phyloP scores from a whole-genome alignment of 148 eudicot genomes.

The Gaultheria prostrata region DNA sequence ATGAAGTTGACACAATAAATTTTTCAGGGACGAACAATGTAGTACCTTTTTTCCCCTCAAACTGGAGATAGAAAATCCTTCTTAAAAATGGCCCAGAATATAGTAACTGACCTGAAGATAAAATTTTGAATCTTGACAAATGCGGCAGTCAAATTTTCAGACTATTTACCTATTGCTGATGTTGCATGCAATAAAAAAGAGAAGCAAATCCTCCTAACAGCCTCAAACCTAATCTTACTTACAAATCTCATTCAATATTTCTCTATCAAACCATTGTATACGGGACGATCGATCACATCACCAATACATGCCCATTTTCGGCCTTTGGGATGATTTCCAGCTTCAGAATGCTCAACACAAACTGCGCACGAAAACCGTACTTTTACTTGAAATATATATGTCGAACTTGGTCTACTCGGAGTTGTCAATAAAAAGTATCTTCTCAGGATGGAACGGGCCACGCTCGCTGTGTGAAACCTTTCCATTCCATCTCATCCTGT shows the following conservation, averaged over 20 bases:
- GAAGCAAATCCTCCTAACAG: background rate
- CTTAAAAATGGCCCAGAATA: background rate
- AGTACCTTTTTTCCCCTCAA: background rate
- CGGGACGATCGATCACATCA: background rate
- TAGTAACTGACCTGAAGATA: background rate
- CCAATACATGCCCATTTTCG: background rate
- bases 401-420: background rate
- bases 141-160: background rate
- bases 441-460: slow-evolving; percentile 48
- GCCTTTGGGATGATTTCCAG: background rate
- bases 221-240: background rate
- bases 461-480: slow-evolving; percentile 38
- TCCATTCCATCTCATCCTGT: slow-evolving; percentile 39
- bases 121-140: background rate
- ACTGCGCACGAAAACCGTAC: background rate
- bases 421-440: slow-evolving; percentile 49
- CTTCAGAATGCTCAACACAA: background rate
- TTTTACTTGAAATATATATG: background rate
- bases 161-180: background rate
- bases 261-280: background rate
- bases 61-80: background rate
- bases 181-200: background rate
- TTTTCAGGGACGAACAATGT: too few relatives aligned
- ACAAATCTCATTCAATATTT: background rate
- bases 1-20: too few relatives aligned